These are phyloP conservation scores for Globisporangium spinosum DNA, from an alignment of 352 stramenopile genomes.

Conservation along the genomic window DNA sequence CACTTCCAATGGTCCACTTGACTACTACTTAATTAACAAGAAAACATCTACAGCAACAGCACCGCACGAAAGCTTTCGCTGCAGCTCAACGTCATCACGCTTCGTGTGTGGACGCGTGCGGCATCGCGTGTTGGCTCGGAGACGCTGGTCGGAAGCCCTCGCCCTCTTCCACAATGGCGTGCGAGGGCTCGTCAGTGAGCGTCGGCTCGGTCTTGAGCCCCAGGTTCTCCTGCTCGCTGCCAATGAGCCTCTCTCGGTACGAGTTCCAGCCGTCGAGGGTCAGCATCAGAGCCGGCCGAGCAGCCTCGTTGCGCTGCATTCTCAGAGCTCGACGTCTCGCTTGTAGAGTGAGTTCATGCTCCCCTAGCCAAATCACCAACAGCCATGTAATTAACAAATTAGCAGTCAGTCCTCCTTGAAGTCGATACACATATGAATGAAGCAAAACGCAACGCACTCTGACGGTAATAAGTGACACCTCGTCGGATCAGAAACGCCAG, in stretches of 20 bases:
- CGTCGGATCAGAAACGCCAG: neutral
- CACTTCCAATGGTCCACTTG: no score
- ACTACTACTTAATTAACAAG: no score
- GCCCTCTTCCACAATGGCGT: neutral
- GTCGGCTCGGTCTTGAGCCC: neutral
- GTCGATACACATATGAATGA: neutral
- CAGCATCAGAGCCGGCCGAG: slow-evolving; percentile 25
- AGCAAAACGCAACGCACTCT: neutral
- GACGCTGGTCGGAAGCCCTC: slow-evolving; percentile 5
- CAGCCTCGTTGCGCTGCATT: slow-evolving; percentile 15
- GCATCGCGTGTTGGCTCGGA: neutral
- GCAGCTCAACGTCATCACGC: no score
- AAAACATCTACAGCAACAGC: no score
- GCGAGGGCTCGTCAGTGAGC: neutral
- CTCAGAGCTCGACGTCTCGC: slow-evolving; percentile 4
- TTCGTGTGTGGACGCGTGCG: neutral
- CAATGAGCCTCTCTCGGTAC: slow-evolving; percentile 48
- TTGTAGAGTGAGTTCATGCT: neutral
- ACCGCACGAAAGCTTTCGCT: no score
- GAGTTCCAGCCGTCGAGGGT: slow-evolving; percentile 43
- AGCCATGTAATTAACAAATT: neutral
- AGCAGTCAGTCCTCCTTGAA: neutral
- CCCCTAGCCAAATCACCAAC: neutral
- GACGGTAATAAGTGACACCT: neutral
- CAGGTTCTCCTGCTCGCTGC: slow-evolving; percentile 27